Conservation (phyloP, 2,329 filamentous ascomycete genomes). For the Ascochyta viciae-villosae region DNA sequence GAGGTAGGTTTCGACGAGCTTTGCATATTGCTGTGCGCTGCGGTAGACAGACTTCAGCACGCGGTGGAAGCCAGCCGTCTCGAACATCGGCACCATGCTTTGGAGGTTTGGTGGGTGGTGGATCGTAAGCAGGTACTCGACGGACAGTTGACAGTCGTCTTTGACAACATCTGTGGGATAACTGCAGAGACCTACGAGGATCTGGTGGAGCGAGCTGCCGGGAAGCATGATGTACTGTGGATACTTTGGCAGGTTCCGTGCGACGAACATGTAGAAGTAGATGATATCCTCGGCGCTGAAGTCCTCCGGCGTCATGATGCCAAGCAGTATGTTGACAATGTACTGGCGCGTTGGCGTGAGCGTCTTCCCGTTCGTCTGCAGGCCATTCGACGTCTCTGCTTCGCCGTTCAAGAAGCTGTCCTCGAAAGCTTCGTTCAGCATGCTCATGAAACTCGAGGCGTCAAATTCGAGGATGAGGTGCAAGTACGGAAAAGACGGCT, state of each 20-base stretch:
- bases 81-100: constrained; percentile 77
- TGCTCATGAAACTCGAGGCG: constrained; percentile 89
- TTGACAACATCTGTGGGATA: constrained; percentile 81
- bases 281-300: constrained; percentile 85
- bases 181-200: constrained; percentile 82
- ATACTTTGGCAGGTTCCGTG: constrained; percentile 93
- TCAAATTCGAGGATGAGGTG: constrained; percentile 86
- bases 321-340: constrained; percentile 85
- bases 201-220: constrained; percentile 81
- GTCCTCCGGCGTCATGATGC: constrained; percentile 81
- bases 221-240: constrained; percentile 93
- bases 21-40: constrained; percentile 77
- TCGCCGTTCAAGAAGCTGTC: constrained; percentile 90
- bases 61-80: constrained; percentile 82
- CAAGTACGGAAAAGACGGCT: constrained; percentile 85
- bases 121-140: constrained; percentile 90
- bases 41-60: constrained; percentile 91
- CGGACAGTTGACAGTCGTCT: constrained; percentile 95
- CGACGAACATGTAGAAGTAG: constrained; percentile 98
- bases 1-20: constrained; percentile 81
- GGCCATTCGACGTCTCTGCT: constrained; percentile 67
- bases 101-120: constrained; percentile 88
- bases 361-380: constrained; percentile 58
- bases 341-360: constrained; percentile 81
- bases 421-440: constrained; percentile 96